Base-by-base conservation (phyloP, 257 asterid genomes). In the Plectranthus barbatus region DNA sequence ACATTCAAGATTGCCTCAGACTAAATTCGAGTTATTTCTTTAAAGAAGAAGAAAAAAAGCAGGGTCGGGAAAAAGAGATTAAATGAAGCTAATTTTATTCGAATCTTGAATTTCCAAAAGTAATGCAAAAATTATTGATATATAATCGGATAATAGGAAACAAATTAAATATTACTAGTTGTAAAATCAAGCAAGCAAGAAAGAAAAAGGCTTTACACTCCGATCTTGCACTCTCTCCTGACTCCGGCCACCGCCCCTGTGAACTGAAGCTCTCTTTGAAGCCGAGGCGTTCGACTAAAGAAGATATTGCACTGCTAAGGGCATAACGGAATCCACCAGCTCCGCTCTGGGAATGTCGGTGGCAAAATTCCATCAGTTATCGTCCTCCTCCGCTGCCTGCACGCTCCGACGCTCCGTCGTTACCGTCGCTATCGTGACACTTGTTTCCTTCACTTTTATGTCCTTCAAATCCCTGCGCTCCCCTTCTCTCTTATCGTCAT, bases 301-400 rank as follows among this genome's bases (percentile, higher is more conserved):
- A 19, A 36, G 14, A 6, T 20, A 36, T 47, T 5, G 19, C 17
- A 47, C 56, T 6, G 10, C 26, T 13, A 9, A 41, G 23, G 17
- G 40, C 20, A 44, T 65, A 11, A 48, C 71, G 72, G 60, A 6
- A 56, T 37, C 62, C 61, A 52, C 56, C 56, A 21, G 33, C 72
- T 44, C 74, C 71, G 76, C 60, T 67, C 46, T 29, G 75, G 82
- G 72, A 72, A 91, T 91, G 98, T 88, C 83, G 88, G 88, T 95
- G 77, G 86, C 36, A 58, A 87, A 82, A 78, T 70, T 71, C 21
- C 69, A 68, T 29, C 87, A 70, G 56, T 56, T 77, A 26, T 74
- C 75, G 59, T 52, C 73, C 26, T 53, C 82, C 62, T 66, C 85
- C 66, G 55, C 82, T 56, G 65, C 49, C 60, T 86, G 81, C 72